These are phyloP conservation scores for Fomitopsis palustris DNA, from an alignment of 1,284 basidiomycete genomes.

Conservation along the genomic window DNA sequence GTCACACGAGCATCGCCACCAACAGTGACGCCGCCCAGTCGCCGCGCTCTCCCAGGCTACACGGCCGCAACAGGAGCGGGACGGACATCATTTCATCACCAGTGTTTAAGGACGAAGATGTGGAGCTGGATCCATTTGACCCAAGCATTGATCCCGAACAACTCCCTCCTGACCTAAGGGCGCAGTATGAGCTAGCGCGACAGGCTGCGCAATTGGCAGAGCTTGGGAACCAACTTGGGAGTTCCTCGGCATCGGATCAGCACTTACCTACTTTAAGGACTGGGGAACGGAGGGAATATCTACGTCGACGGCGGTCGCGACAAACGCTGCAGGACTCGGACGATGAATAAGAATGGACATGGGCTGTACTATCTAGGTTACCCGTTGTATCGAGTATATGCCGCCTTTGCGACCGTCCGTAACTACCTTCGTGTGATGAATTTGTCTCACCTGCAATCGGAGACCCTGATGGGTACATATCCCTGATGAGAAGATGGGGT, in stretches of 20 bases:
- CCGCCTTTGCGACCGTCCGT: not conserved
- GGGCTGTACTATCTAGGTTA: not conserved
- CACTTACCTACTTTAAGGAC: not conserved
- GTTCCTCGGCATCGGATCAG: not conserved
- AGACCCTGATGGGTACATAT: not conserved
- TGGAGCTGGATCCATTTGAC: constrained; percentile 5
- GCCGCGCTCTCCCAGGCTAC: constrained; percentile 22
- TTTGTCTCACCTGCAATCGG: not conserved
- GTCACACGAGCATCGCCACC: constrained; percentile 1
- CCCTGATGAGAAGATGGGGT: not conserved
- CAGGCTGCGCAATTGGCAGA: not conserved
- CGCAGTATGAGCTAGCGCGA: not conserved
- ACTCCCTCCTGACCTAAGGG: not conserved
- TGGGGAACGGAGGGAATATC: not conserved
- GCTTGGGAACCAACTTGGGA: not conserved
- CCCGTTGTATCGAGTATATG: not conserved
- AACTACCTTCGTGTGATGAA: not conserved
- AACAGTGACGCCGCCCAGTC: constrained; percentile 31
- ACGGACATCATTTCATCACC: not conserved
- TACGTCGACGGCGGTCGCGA: constrained; percentile 1
- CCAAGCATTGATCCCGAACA: not conserved
- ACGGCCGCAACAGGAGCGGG: not conserved
- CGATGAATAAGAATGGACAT: not conserved
- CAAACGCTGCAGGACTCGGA: not conserved
- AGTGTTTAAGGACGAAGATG: not conserved